Base-by-base conservation (phyloP, 73 alveolate genomes). In the Durusdinium trenchii region DNA sequence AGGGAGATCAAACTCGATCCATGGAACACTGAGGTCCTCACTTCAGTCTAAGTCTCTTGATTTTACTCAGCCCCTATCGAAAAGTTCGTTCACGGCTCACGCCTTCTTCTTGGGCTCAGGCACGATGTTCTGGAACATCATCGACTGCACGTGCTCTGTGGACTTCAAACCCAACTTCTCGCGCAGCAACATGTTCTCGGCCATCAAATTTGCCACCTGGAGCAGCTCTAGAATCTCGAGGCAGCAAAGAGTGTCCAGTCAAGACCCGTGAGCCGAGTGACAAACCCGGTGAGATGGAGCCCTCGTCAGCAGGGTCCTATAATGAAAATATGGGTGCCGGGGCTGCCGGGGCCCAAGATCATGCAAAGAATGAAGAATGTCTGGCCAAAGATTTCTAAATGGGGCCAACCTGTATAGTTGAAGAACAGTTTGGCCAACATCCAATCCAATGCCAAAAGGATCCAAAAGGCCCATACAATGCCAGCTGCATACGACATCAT, bases 201-300 rank as follows among this genome's bases (percentile, higher is more conserved):
- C 98, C 98, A 91, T 91, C 90, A 91, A 47, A 46, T 91, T 91
- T 32, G 98, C 98, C 76, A 91, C 98, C 64, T n/a, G n/a, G n/a
- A n/a, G n/a, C n/a, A n/a, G n/a, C n/a, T n/a, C n/a, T n/a, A n/a
- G n/a, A n/a, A n/a, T n/a, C n/a, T n/a, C n/a, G n/a, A n/a, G n/a
- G n/a, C n/a, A n/a, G n/a, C n/a, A n/a, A n/a, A n/a, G n/a, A n/a
- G n/a, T n/a, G n/a, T n/a, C n/a, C n/a, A n/a, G n/a, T n/a, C n/a
- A n/a, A n/a, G n/a, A n/a, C n/a, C n/a, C n/a, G n/a, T n/a, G n/a
- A n/a, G n/a, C n/a, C n/a, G n/a, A n/a, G n/a, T n/a, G n/a, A n/a
- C n/a, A n/a, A n/a, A n/a, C n/a, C n/a, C n/a, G n/a, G n/a, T n/a
- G n/a, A n/a, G n/a, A n/a, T n/a, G n/a, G n/a, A n/a, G n/a, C n/a